Evolutionary conservation across 1,284 basidiomycete species (phyloP), one percentile per base, ranked within the genome.

Genomic region (Cryptococcus maquisensis): DNA sequence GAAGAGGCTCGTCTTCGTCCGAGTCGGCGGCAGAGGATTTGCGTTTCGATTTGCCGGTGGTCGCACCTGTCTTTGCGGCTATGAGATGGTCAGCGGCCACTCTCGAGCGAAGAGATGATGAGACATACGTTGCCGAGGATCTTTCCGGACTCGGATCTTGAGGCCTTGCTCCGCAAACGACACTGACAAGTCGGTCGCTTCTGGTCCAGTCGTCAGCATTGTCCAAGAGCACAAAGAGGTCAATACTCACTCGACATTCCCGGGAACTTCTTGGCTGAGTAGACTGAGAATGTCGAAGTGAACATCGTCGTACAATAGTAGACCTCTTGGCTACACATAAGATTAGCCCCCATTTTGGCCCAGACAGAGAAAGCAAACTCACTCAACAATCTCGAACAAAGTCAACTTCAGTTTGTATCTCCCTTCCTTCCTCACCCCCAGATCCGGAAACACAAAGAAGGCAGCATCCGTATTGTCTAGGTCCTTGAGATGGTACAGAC

Each of bases 401-500:
- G 86, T 89, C 54, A 96, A 81, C 77, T 96, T 97, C 56, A 98
- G 81, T 18, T 91, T 81, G 67, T 85, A 87, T 38, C 80, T 85
- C 1, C 94, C 95, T 72, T 98, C 94, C 13, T 91, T 91, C 54
- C 92, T 80, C 10, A 92, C 89, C 54, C 85, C 87, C 32, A 94
- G 79, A 72, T 92, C 88, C 3, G 89, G 88, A 65, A 91, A 91
- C 18, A 94, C 89, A 65, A 93, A 93, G 77, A 93, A 92, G 0
- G 90, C 90, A 15, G 89, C 91, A 67, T 94, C 91, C 32, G 74
- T 82, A 65, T 88, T 84, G 65, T 92, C 90, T 12, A 90, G 84
- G 69, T 97, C 95, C 72, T 93, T 94, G 55, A 97, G 81, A 67
- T 96, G 92, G 72, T 96, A 97, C n/a, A 97, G 79, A 5, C 87